Evolutionary conservation across 1,284 basidiomycete genomes (phyloP).

Genomic region (Anthracocystis setariae): DNA sequence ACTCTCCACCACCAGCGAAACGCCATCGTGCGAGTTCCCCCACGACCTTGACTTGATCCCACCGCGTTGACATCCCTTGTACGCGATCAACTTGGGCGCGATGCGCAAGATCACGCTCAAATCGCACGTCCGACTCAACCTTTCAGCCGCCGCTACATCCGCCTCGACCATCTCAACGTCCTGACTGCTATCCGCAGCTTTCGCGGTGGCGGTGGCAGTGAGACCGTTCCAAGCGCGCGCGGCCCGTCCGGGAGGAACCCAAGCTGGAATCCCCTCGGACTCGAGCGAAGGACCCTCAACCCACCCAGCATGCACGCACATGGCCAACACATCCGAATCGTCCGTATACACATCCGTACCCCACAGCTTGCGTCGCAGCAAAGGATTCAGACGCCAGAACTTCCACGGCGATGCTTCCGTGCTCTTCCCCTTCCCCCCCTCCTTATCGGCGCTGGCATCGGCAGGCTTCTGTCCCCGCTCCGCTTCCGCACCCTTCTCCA

Average conservation of each 20-base stretch:
- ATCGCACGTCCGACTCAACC: conserved; percentile 49
- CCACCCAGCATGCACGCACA: conserved; percentile 73
- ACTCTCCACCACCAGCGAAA: conserved; percentile 71
- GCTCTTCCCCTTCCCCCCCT: background rate
- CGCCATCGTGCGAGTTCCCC: conserved; percentile 74
- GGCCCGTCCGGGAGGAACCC: conserved; percentile 57
- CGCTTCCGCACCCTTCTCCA: background rate
- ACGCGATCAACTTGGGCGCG: conserved; percentile 71
- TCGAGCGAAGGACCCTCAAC: conserved; percentile 67
- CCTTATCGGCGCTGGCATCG: background rate
- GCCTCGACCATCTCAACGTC: conserved; percentile 15
- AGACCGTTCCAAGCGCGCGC: conserved; percentile 56
- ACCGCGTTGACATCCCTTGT: conserved; percentile 70
- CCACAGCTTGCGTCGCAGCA: conserved; percentile 70
- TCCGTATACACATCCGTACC: conserved; percentile 75
- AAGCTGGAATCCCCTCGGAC: conserved; percentile 48
- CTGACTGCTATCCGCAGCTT: background rate
- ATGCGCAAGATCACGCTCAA: conserved; percentile 71
- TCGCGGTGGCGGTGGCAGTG: background rate
- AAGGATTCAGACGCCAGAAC: conserved; percentile 59
- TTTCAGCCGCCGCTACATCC: background rate
- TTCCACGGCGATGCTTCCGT: conserved; percentile 31
- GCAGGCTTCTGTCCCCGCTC: background rate
- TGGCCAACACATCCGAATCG: conserved; percentile 72
- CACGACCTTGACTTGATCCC: conserved; percentile 71